These are phyloP conservation scores for Cyamopsis tetragonoloba DNA, from an alignment of 306 rosid genomes.

Conservation along the genomic window DNA sequence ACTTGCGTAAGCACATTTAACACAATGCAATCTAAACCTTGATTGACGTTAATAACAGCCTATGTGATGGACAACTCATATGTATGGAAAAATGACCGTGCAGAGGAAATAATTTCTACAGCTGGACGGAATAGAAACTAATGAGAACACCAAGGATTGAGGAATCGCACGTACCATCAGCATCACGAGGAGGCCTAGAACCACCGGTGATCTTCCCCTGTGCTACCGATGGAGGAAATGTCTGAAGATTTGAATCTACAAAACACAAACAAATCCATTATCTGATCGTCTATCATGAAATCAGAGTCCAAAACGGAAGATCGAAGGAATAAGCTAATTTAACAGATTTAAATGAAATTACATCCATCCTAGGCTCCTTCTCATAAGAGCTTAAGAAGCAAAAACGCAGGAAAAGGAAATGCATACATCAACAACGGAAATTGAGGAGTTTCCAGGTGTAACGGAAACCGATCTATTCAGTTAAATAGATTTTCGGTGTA, in stretches of 20 bases:
- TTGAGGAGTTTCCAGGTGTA: not conserved
- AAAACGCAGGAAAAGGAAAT: not conserved
- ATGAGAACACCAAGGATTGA: not conserved
- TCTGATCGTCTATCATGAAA: conserved; percentile 6
- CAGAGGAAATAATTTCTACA: not conserved
- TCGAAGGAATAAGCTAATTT: too few relatives aligned
- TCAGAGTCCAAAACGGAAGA: not conserved
- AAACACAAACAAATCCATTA: not conserved
- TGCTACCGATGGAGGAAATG: conserved; percentile 82
- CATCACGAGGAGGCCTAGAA: conserved; percentile 79
- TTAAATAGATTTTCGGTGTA: too few relatives aligned
- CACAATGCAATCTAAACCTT: too few relatives aligned
- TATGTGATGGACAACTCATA: not conserved
- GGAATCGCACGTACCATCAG: conserved; percentile 53
- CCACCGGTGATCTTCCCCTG: conserved; percentile 81
- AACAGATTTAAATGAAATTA: conserved; percentile 14
- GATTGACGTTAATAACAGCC: too few relatives aligned
- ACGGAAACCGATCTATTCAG: not conserved
- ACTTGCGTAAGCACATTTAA: too few relatives aligned
- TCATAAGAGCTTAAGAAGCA: not conserved
- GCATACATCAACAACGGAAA: not conserved
- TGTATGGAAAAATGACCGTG: not conserved
- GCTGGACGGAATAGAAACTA: not conserved
- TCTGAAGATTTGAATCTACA: conserved; percentile 85
- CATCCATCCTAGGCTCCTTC: not conserved